A percentile compares a stretch with the other conserved stretches of the same genome.
phyloP scores from a whole-genome alignment of 129 eudicot genomes.

The Saposhnikovia divaricata region DNA sequence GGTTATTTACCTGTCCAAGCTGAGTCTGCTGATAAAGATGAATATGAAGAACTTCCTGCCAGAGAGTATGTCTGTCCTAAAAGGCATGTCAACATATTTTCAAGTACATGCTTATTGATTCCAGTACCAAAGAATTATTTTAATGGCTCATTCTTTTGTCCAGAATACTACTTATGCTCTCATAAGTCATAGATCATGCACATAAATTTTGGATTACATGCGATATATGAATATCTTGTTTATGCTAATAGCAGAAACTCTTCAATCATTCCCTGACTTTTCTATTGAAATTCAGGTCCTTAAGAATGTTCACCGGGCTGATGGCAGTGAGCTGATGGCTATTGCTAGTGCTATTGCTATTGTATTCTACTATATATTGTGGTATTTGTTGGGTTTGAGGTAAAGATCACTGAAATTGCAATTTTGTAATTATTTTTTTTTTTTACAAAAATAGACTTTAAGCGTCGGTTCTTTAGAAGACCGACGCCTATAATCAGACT shows the following conservation, averaged over 20 bases:
- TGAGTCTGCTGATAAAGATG: constrained; percentile 37
- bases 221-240: background rate
- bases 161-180: background rate
- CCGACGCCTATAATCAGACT: too few species aligned
- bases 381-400: too few species aligned
- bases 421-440: too few species aligned
- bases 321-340: too few species aligned
- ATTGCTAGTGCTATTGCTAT: too few species aligned
- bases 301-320: too few species aligned
- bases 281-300: too few species aligned
- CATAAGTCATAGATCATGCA: background rate
- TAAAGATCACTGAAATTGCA: too few species aligned
- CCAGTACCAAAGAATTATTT: background rate
- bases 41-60: constrained; percentile 61
- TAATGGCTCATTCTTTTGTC: background rate
- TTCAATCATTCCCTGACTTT: too few species aligned
- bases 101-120: constrained; percentile 45
- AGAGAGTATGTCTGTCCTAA: constrained; percentile 74
- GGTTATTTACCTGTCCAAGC: constrained; percentile 43
- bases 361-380: too few species aligned
- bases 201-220: background rate
- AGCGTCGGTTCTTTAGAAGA: too few species aligned
- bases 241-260: background rate
- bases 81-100: constrained; percentile 58
- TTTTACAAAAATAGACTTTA: too few species aligned